Evolutionary conservation across 164 flowering plant genomes (phyloP), one percentile per base, ranked within the genome.

Genomic region (Vitis riparia): DNA sequence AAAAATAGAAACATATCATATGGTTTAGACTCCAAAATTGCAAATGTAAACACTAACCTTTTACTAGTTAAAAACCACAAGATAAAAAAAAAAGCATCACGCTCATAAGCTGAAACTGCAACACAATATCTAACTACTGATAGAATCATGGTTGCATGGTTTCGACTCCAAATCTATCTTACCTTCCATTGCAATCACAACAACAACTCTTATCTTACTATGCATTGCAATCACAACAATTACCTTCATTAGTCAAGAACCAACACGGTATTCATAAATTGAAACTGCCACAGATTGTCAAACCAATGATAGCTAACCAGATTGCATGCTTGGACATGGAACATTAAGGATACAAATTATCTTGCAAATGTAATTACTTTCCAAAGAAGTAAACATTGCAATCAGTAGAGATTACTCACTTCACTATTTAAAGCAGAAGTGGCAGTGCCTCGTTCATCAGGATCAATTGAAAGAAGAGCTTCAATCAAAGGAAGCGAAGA

Each of bases 401-500:
- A 11, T 0, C 13, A 68, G 57, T 16, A 16, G 53, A 49, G 37
- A 62, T 9, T 48, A 78, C 95, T 88, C 74, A 94, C 99, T 77
- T 87, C 91, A 72, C 90, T 86, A 68, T 83, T 82, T 51, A 94
- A 78, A 65, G 99, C 95, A 68, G 85, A 75, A 44, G 93, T 85
- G 49, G 97, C 89, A 68, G 94, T 80, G 56, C 87, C 90, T 61
- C 99, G 86, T 7, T 78, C 87, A 65, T 82, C 86, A 56, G 99
- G 97, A 49, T 92, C 97, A 62, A 90, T 81, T 51, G 99, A 76
- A 63, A 94, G 94, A 82, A 94, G 97, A 62, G 85, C 71, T 63
- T 89, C 95, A 16, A 91, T 57, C 13, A 94, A 75, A 65, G 94
- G 81, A 11, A 89, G 73, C 11, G 99, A 83, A 71, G 91, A 78